Evolutionary conservation across 257 asterid genomes (phyloP), one percentile per base, ranked within the genome.

Genomic region (Rhazya stricta): DNA sequence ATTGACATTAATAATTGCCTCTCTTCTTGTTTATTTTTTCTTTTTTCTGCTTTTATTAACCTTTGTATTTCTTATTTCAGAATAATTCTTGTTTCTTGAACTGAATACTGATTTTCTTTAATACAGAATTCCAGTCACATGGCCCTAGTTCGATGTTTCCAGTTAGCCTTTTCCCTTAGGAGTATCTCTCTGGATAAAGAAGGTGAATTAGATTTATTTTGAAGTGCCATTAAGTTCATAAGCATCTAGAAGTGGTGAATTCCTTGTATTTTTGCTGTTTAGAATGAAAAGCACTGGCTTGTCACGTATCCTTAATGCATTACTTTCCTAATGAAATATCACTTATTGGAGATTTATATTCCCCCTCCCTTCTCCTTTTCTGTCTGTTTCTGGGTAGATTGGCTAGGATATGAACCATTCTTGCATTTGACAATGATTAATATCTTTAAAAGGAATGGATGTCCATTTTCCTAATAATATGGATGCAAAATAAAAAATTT

Each of bases 141-240:
- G 83, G 84, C 84, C 62, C 77, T 85, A 51, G 87, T 81, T 69
- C 87, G 83, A 66, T 84, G 85, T 61, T 83, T 85, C 72, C 89
- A 85, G 84, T 79, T 85, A 75, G 89, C 86, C 51, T 81, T 85
- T 58, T 85, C 89, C 79, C 83, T 85, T 10, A 79, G 86, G 80
- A 75, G 78, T 74, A 72, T 83, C 76, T 77, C 86, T 67, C 78
- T 81, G 61, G 83, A 83, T 54, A 79, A 69, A 48, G 83, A 81
- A 72, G 89, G 89, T 85, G 76, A 70, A 84, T 73, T 74, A 69
- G 62, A 71, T 71, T 80, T 71, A 39, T 42, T 21, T 65, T 66
- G 25, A 36, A 19, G 3, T 36, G 18, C 71, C 8, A 21, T 37
- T 23, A 66, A 37, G 18, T 54, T 54, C 29, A n/a, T 23, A 27